Base-by-base conservation (phyloP, 805 yeast species). In the Martiniozyma abietophila region DNA sequence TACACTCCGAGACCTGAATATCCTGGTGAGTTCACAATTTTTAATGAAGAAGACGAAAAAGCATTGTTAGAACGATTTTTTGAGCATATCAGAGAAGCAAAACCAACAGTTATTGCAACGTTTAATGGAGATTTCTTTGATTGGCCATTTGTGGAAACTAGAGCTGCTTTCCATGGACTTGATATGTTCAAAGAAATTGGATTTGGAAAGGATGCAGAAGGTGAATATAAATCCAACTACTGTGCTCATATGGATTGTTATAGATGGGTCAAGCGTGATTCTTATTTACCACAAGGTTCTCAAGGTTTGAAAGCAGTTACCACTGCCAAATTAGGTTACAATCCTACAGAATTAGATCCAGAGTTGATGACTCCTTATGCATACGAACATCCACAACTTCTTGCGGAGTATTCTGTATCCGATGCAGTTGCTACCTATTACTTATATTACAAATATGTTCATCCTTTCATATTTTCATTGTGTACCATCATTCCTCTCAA, bases 341-440 rank as follows among this genome's bases (percentile, higher is more conserved):
- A 89, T 51, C 99, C 99, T 4, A 78, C 88, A 11, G 98, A 92
- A 58, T 65, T 92, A 39, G 98, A 92, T 48, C 99, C 99, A 0
- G 99, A 92, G 58, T 63, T 88, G 32, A 92, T 92, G 99, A 86
- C 96, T 0, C 96, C 96, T 0, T 92, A 89, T 56, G 99, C 99
- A 4, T 75, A 79, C 45, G 95, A 88, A 49, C 74, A 80, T 47
- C 98, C 99, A 1, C 97, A 92, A 50, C 61, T 80, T 4, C 59
- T 92, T 33, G 85, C 98, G 0, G 98, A 94, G 53, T 92, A 92
- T 57, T 94, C 98, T 1, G 99, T 92, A 18, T 94, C 98, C 38
- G 99, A 92, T 67, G 99, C 99, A 9, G 98, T 94, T 25, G 98
- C 98, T 4, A 92, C 99, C 0, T 92, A 88, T 54, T 92, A 92